phyloP scores from a whole-genome alignment of 2,329 filamentous ascomycete species.

The Penicillium sp. region DNA sequence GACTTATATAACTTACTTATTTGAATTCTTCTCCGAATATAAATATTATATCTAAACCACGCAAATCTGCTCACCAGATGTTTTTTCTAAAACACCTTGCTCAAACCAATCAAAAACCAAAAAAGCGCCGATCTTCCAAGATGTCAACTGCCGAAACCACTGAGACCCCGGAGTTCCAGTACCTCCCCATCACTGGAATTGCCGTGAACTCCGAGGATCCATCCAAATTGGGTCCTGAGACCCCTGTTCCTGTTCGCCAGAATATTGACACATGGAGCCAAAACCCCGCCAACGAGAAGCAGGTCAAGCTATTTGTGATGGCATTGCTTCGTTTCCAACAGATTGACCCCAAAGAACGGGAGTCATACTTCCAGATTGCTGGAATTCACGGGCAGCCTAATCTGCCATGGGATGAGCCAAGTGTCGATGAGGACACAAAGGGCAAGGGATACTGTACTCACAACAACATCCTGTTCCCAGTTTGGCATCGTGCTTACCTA shows the following conservation, averaged over 20 bases:
- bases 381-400: constrained; percentile 13
- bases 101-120: background rate
- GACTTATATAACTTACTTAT: too few relatives aligned
- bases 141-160: background rate
- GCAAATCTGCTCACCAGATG: background rate
- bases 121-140: background rate
- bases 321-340: constrained; percentile 14
- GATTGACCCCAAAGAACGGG: constrained; percentile 5
- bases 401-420: constrained; percentile 13
- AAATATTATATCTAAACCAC: too few relatives aligned
- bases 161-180: background rate
- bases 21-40: background rate
- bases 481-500: constrained; percentile 83
- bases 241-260: constrained; percentile 11
- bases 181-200: background rate
- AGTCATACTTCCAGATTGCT: constrained; percentile 15
- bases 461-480: constrained; percentile 71
- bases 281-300: constrained; percentile 12
- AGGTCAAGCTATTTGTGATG: constrained; percentile 18
- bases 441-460: constrained; percentile 74
- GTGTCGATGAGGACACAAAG: background rate
- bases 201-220: background rate
- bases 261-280: constrained; percentile 19
- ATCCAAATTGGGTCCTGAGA: background rate
- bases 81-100: background rate